Evolutionary conservation across 768 basidiomycete genomes (phyloP).

Genomic region (Tylopilus sp.): DNA sequence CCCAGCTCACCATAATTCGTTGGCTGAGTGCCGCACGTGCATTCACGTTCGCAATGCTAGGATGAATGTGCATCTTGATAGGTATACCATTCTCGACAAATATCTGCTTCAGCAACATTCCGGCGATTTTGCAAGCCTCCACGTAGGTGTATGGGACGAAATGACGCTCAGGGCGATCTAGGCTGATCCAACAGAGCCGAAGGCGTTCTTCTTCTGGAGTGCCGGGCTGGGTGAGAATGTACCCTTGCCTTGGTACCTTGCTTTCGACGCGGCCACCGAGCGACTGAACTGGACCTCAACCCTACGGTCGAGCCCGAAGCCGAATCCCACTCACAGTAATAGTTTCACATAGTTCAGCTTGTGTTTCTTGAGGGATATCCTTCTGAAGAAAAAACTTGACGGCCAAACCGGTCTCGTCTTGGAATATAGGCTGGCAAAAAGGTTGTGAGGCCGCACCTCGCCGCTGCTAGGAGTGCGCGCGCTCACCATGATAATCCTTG

Average conservation of each 20-base stretch:
- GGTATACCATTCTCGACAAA: conserved; percentile 64
- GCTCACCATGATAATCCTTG: conserved; percentile 23
- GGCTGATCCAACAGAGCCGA: conserved; percentile 65
- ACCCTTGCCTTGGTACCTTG: conserved; percentile 77
- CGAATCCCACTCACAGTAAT: conserved; percentile 49
- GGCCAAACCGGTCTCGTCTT: conserved; percentile 61
- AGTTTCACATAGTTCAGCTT: conserved; percentile 69
- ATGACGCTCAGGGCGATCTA: conserved; percentile 68
- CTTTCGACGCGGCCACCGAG: conserved; percentile 74
- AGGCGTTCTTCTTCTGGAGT: conserved; percentile 74
- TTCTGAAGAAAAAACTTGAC: conserved; percentile 86
- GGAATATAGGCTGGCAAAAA: conserved; percentile 59
- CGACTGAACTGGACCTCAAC: conserved; percentile 38
- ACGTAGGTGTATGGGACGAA: conserved; percentile 82
- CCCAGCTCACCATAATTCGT: conserved; percentile 59
- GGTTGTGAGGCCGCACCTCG: conserved; percentile 1
- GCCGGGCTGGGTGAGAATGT: conserved; percentile 64
- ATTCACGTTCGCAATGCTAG: conserved; percentile 76
- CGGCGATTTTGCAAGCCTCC: conserved; percentile 80
- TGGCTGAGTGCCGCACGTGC: conserved; percentile 62
- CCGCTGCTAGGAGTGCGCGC: neutral
- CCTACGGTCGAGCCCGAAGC: neutral
- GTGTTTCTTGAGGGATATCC: conserved; percentile 63
- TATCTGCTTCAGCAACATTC: conserved; percentile 70
- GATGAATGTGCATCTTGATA: conserved; percentile 76